Base-by-base conservation (phyloP, 192 early-diverging fungal species). In the Pecoramyces ruminantium region DNA sequence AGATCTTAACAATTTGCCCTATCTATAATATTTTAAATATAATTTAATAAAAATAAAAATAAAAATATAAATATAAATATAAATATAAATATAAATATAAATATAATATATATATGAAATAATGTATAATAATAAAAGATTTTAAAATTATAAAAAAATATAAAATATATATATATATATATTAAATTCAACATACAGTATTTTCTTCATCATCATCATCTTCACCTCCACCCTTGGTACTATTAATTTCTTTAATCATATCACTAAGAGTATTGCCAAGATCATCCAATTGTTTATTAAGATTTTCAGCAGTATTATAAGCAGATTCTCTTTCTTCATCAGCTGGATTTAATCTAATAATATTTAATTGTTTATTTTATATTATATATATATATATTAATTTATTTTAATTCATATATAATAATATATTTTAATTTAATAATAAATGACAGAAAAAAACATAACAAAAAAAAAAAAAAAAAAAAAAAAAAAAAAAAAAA, bases 181-280 rank as follows among this genome's bases (percentile, higher is more conserved):
- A 15, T 84, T 80, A 42, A 86, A 29, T n/a, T n/a, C n/a, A n/a
- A 77, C 77, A 80, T 79, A 85, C 87, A 39, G 82, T 83, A 78
- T 88, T 85, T n/a, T 83, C 86, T 5, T 87, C 85, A 67, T 79
- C 79, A 34, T 79, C 78, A 21, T 82, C 80, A 12, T 83, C 81
- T 28, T 81, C 83, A 39, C 83, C 83, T 34, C 77, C 85, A 38
- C 84, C 87, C 83, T 86, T 85, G 4, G 86, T 88, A 39, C 85
- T 84, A 84, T 99, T 99, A 78, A 99, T 89, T 38, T 97, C 96
- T 38, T 92, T 92, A 77, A 99, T 92, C 83, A 99, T 90, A 77
- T 85, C 87, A 25, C 89, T 89, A 77, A 99, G 86, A 77, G 93
- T 92, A 40, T 90, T 85, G 28, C 90, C 90, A 87, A 99, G 92